Base-by-base conservation (phyloP, 2,329 filamentous ascomycete species). In the Xylariales sp. region DNA sequence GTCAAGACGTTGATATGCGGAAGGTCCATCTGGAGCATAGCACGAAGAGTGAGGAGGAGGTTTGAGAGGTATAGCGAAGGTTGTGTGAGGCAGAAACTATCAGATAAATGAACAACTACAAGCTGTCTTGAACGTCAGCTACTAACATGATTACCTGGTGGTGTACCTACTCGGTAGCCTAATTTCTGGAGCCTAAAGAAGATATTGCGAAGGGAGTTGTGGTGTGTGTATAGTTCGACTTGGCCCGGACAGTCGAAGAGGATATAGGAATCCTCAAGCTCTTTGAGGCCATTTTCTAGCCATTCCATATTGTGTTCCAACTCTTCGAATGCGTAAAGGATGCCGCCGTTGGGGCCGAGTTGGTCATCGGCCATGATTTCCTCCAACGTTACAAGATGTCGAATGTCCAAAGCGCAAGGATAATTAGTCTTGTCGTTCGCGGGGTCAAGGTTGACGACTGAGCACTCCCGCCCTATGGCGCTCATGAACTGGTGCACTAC, bases 21-120 rank as follows among this genome's bases (percentile, higher is more conserved):
- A 69, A 98, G 91, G 77, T 98, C 96, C 87, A 99, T 95, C 81
- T 98, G 96, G 61, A 99, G 89, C 95, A 99, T 99, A 74, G 93
- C 94, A 72, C 96, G 91, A 71, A 99, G 89, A 63, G 94, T 95
- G 30, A 99, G 90, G 64, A 99, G 90, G 65, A 99, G 86, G 74
- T 97, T 96, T 73, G 95, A 97, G 67, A 99, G 91, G 81, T 97
- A 99, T 68, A 98, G 88, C 3, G 94, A 97, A 0, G 96, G 96
- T 68, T 97, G 90, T 0, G 94, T 97, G 34, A 98, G 86, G 78
- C 93, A 95, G 78, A 97, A 96, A 5, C 93, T 97, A 79, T 99
- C 96, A 71, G 96, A 93, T 43, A 99, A 89, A 80, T 98, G 94
- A 65, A 99, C 86, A 53, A 96, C 93, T 68, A 97, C 94, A 75